Evolutionary conservation across 116 monocot genomes (phyloP).

Genomic region (Posidonia oceanica): DNA sequence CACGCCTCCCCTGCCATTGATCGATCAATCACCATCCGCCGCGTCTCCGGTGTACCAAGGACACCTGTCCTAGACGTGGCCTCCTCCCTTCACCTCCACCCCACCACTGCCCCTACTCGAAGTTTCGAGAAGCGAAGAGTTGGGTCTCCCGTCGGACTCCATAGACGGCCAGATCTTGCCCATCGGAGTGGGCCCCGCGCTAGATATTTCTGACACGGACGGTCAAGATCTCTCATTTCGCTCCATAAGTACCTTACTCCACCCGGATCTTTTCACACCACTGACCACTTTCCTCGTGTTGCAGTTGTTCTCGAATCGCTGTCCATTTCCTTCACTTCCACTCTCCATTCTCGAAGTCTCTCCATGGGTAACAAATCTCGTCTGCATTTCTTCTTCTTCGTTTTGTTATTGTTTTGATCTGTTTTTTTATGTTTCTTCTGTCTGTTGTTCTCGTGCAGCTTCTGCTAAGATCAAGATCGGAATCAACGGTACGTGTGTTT

Average conservation of each 20-base stretch:
- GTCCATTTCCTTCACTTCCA: not conserved
- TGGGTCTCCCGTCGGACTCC: too few species aligned
- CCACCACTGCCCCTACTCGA: too few species aligned
- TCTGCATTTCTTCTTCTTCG: not conserved
- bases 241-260: not conserved
- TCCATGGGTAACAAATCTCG: not conserved
- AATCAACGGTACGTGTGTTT: constrained; percentile 14
- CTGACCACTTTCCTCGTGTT: not conserved
- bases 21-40: too few species aligned
- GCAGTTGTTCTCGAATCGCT: too few species aligned
- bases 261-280: not conserved
- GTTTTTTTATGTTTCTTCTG: not conserved
- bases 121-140: too few species aligned
- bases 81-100: too few species aligned
- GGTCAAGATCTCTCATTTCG: not conserved
- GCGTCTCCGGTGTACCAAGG: too few species aligned
- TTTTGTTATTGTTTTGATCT: not conserved
- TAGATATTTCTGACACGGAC: not conserved
- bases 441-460: constrained; percentile 7
- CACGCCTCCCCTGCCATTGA: too few species aligned
- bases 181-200: too few species aligned
- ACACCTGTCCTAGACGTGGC: too few species aligned
- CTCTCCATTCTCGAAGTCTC: not conserved
- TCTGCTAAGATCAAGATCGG: constrained; percentile 18
- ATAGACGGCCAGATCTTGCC: too few species aligned